These are phyloP conservation scores for Pisolithus sp. DNA, from an alignment of 768 basidiomycete genomes.

Conservation along the genomic window DNA sequence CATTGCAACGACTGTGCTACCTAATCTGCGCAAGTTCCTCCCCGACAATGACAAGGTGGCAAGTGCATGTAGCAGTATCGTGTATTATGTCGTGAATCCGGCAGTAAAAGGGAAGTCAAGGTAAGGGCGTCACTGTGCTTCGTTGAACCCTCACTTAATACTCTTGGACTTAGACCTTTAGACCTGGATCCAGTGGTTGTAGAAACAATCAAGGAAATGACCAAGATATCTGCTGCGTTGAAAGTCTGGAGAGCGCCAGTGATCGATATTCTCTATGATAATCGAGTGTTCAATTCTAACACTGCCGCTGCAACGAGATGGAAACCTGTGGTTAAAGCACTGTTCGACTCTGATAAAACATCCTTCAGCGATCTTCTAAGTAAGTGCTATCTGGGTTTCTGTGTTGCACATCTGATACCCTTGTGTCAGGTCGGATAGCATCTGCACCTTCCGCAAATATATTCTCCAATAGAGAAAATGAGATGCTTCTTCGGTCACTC, in stretches of 20 bases:
- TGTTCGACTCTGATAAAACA: slow-evolving; percentile 84
- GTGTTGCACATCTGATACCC: slow-evolving; percentile 28
- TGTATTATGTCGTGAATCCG: slow-evolving; percentile 79
- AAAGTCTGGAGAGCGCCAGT: slow-evolving; percentile 85
- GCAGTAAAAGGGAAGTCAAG: slow-evolving; percentile 71
- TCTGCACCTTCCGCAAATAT: slow-evolving; percentile 90
- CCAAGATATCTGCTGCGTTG: slow-evolving; percentile 64
- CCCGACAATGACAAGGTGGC: slow-evolving; percentile 80
- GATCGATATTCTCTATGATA: slow-evolving; percentile 77
- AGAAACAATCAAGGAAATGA: slow-evolving; percentile 70
- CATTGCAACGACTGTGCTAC: slow-evolving; percentile 61
- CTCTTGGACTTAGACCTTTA: slow-evolving; percentile 51
- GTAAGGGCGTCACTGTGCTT: slow-evolving; percentile 33
- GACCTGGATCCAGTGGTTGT: slow-evolving; percentile 68
- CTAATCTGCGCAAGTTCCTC: slow-evolving; percentile 71
- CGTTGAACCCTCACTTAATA: slow-evolving; percentile 4
- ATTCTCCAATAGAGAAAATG: slow-evolving; percentile 92
- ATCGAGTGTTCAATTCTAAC: slow-evolving; percentile 76
- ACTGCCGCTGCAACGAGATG: slow-evolving; percentile 55
- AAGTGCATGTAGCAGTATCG: slow-evolving; percentile 73
- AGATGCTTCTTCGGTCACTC: slow-evolving; percentile 80
- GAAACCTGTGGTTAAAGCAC: slow-evolving; percentile 68
- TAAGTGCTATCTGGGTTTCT: slow-evolving; percentile 34
- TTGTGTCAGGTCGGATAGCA: slow-evolving; percentile 59
- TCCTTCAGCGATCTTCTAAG: slow-evolving; percentile 80